Base-by-base conservation (phyloP, 306 rosid genomes). In the Begonia masoniana region DNA sequence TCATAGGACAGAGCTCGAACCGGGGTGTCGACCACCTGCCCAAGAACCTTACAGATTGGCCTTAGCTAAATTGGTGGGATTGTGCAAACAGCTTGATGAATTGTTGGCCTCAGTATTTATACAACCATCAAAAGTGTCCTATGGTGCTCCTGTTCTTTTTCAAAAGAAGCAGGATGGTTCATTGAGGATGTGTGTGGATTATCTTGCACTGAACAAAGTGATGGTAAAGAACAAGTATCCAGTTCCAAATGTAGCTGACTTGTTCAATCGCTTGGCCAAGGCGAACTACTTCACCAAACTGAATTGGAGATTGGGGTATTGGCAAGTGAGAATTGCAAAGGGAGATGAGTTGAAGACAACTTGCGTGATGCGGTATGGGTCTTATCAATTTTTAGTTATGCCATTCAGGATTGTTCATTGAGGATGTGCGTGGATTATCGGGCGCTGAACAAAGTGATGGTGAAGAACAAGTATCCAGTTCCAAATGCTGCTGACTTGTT, bases 101-200 rank as follows among this genome's bases (percentile, higher is more conserved):
- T 41, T 43, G 17, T n/a, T 57, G 3, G 21, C 17, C 0, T 15
- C 10, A 2, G 17, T 39, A 0, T 17, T 42, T 0, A 11, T 57
- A 0, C 15, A 43, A 9, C 55, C 41, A 0, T 50, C 64, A 17
- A 17, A 3, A 16, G 54, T 47, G 1, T 26, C 55, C 0, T 59
- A 35, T 4, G 47, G 63, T 15, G 63, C 31, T 7, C 36, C 13
- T 1, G 12, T 60, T 0, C 7, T 60, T 6, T 61, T 61, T 4
- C 23, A 61, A 12, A 51, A 17, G 14, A 51, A 51, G n/a, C 41
- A 51, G 0, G 65, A 61, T 51, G 65, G 51, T 0, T 42, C 57
- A 0, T 1, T 61, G 10, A n/a, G n/a, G n/a, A n/a, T n/a, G n/a
- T n/a, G n/a, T n/a, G n/a, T n/a, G n/a, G n/a, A n/a, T n/a, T n/a